A percentile compares a stretch with the other conserved stretches of the same genome.
Conservation (phyloP, 1,139 yeast species). For the Tardiomyces digboiensis region DNA sequence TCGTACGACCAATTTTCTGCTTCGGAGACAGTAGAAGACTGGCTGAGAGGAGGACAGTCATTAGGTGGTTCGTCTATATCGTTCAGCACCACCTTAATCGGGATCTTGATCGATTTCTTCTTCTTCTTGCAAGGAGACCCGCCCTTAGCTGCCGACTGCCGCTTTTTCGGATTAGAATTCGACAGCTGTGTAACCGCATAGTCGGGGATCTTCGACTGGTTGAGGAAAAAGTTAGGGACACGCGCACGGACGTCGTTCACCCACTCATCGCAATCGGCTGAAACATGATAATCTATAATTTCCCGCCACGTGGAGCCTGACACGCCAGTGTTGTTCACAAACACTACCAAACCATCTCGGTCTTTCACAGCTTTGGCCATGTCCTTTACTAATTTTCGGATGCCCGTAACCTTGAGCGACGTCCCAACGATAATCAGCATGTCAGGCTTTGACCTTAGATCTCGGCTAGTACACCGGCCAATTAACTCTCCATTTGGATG, state of each 20-base stretch:
- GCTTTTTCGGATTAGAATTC: not conserved
- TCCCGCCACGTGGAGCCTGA: conserved; percentile 42
- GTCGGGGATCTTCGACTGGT: conserved; percentile 6
- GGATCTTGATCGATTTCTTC: not conserved
- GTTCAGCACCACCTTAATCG: not conserved
- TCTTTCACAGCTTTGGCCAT: conserved; percentile 51
- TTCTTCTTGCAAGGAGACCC: no score
- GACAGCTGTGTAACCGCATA: not conserved
- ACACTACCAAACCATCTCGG: conserved; percentile 48
- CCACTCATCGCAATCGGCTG: conserved; percentile 79
- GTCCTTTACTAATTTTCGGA: conserved; percentile 52
- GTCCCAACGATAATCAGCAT: conserved; percentile 85
- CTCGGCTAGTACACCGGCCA: conserved; percentile 49
- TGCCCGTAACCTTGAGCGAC: conserved; percentile 86
- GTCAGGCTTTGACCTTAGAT: conserved; percentile 54
- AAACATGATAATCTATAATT: conserved; percentile 60
- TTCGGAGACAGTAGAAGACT: not conserved
- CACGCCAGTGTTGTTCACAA: conserved; percentile 48
- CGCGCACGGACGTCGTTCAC: conserved; percentile 42
- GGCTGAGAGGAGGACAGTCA: not conserved
- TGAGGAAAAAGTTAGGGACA: conserved; percentile 44
- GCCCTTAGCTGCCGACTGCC: no score
- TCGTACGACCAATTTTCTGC: not conserved
- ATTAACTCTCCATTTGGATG: conserved; percentile 65
- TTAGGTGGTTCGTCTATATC: not conserved